phyloP scores from a whole-genome alignment of 208 protist species.

The Entamoeba dispar region DNA sequence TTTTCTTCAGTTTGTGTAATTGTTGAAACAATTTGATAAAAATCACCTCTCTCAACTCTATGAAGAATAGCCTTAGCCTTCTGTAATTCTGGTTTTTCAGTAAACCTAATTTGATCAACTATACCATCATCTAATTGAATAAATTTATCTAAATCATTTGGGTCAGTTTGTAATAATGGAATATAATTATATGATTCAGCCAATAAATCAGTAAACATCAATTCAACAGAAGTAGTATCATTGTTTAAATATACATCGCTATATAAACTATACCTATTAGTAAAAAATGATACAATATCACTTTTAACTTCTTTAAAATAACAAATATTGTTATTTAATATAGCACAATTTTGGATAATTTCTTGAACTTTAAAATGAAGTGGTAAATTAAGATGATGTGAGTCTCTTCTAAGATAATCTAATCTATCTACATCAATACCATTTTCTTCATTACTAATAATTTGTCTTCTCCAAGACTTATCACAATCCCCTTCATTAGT shows the following conservation, averaged over 20 bases:
- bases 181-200: background rate
- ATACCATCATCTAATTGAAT: background rate
- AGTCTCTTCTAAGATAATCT: conserved; percentile 19
- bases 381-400: background rate
- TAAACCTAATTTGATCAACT: background rate
- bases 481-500: background rate
- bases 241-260: background rate
- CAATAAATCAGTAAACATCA: background rate
- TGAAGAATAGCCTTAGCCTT: background rate
- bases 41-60: background rate
- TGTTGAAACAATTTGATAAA: background rate
- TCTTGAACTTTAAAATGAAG: background rate
- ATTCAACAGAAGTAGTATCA: background rate
- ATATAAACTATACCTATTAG: background rate
- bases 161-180: background rate
- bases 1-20: background rate
- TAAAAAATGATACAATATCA: background rate
- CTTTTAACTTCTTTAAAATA: background rate
- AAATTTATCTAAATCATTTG: background rate
- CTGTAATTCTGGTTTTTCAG: background rate
- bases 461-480: background rate
- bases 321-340: background rate
- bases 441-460: conserved; percentile 16
- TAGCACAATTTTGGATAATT: background rate
- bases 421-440: conserved; percentile 25